These are phyloP conservation scores for Yamagishiella unicocca DNA, from an alignment of 139 green algal species.

Conservation along the genomic window DNA sequence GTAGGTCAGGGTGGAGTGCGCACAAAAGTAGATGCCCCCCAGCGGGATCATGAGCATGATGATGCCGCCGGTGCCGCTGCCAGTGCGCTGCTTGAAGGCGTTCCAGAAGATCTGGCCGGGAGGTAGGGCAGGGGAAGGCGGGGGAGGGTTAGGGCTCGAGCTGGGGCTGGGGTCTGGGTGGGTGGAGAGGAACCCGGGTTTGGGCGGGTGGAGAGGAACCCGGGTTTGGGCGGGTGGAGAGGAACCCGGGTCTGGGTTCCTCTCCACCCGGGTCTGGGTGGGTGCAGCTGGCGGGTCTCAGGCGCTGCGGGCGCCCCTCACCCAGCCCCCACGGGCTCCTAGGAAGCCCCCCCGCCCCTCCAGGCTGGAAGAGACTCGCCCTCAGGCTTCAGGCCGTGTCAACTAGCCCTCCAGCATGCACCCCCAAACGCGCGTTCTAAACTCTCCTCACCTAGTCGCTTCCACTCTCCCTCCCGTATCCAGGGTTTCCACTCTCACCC, in stretches of 20 bases:
- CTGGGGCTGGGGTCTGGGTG: background rate
- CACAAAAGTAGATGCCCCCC: constrained; percentile 62
- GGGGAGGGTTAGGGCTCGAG: background rate
- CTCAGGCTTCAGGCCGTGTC: no score
- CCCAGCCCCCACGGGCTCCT: no score
- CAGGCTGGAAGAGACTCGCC: no score
- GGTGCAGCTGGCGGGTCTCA: no score
- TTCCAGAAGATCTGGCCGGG: constrained; percentile 49
- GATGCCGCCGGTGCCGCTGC: constrained; percentile 49
- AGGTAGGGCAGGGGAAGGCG: background rate
- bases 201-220: background rate
- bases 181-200: background rate
- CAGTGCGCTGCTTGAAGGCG: constrained; percentile 49
- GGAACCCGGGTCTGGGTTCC: background rate
- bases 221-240: background rate
- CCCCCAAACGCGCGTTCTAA: no score
- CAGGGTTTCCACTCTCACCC: no score
- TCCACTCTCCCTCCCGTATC: no score
- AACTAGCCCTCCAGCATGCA: no score
- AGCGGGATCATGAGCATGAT: constrained; percentile 53
- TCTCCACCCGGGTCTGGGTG: no score
- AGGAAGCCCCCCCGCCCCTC: no score
- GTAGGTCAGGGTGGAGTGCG: constrained; percentile 58
- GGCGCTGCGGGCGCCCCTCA: no score
- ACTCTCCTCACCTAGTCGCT: no score